These are phyloP conservation scores for Tricholoma sp. DNA, from an alignment of 768 basidiomycete genomes.

Conservation along the genomic window DNA sequence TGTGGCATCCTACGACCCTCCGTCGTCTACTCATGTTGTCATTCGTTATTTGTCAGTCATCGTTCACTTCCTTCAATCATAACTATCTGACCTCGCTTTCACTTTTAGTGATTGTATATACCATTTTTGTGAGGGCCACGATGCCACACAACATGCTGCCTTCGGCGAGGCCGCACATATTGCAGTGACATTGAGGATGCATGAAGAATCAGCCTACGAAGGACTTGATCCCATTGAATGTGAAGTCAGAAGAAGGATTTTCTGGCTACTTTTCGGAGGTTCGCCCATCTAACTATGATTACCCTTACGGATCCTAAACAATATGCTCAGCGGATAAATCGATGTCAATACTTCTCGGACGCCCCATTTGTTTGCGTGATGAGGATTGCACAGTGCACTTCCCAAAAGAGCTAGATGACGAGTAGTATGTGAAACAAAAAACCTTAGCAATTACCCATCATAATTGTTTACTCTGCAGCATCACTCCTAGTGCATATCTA, in stretches of 20 bases:
- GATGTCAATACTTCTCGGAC: slow-evolving; percentile 77
- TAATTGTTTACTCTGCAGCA: slow-evolving; percentile 38
- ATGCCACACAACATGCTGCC: slow-evolving; percentile 81
- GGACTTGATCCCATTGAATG: slow-evolving; percentile 83
- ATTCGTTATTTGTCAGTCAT: slow-evolving; percentile 79
- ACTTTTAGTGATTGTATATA: slow-evolving; percentile 68
- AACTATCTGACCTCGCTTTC: slow-evolving; percentile 4
- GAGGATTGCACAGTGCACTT: slow-evolving; percentile 90
- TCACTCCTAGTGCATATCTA: slow-evolving; percentile 78
- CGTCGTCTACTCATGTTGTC: slow-evolving; percentile 78
- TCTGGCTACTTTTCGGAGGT: slow-evolving; percentile 91
- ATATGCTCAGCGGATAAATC: slow-evolving; percentile 72
- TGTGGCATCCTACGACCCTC: slow-evolving; percentile 77
- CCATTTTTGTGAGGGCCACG: slow-evolving; percentile 86
- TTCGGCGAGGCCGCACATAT: slow-evolving; percentile 86
- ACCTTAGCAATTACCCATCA: slow-evolving; percentile 22
- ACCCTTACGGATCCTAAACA: slow-evolving; percentile 3
- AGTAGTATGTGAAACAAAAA: slow-evolving; percentile 59
- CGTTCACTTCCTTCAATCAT: background rate
- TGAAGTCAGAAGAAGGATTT: slow-evolving; percentile 78
- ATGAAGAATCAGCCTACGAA: slow-evolving; percentile 81
- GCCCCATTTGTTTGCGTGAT: slow-evolving; percentile 81
- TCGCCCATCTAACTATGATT: slow-evolving; percentile 18
- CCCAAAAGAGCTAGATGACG: slow-evolving; percentile 84
- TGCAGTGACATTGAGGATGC: slow-evolving; percentile 76